phyloP scores from a whole-genome alignment of 2,329 filamentous ascomycete genomes.

The Aspergillus ochraceoroseus region DNA sequence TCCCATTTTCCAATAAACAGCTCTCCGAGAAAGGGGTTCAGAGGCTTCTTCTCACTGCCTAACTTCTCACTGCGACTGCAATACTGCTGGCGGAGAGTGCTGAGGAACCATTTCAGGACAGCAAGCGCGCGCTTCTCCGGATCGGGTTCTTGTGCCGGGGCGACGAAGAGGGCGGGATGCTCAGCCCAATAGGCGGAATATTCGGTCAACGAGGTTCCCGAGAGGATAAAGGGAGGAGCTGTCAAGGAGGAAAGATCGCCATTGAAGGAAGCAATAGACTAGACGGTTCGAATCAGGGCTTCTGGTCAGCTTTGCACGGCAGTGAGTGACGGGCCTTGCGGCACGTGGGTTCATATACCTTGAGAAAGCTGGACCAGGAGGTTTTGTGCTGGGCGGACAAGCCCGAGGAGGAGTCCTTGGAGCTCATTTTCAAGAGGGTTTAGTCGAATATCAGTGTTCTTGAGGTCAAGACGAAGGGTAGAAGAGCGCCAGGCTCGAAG shows the following conservation, averaged over 20 bases:
- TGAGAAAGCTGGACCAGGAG: slow-evolving; percentile 48
- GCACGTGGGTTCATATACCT: slow-evolving; percentile 31
- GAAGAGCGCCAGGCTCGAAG: no score
- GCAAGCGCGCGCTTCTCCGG: slow-evolving; percentile 75
- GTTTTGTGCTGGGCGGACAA: slow-evolving; percentile 43
- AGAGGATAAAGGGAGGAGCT: slow-evolving; percentile 77
- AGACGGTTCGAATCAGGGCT: slow-evolving; percentile 6
- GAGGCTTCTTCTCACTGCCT: slow-evolving; percentile 93
- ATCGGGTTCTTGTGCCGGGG: slow-evolving; percentile 73
- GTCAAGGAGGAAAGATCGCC: slow-evolving; percentile 76
- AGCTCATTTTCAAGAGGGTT: slow-evolving; percentile 23
- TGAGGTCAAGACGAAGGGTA: no score
- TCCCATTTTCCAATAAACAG: slow-evolving; percentile 90
- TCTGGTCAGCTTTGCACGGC: no score
- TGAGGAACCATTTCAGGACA: slow-evolving; percentile 95
- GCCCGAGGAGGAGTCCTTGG: slow-evolving; percentile 40
- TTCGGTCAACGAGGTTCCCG: slow-evolving; percentile 70
- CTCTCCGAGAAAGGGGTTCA: slow-evolving; percentile 95
- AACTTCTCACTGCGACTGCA: slow-evolving; percentile 68
- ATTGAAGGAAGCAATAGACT: slow-evolving; percentile 74
- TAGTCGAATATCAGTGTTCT: slow-evolving; percentile 1
- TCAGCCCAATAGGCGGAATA: slow-evolving; percentile 81
- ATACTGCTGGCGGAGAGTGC: slow-evolving; percentile 83
- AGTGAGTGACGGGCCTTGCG: no score
- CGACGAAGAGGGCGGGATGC: slow-evolving; percentile 71